phyloP scores from a whole-genome alignment of 2,329 filamentous ascomycete species.

The Canariomyces notabilis region DNA sequence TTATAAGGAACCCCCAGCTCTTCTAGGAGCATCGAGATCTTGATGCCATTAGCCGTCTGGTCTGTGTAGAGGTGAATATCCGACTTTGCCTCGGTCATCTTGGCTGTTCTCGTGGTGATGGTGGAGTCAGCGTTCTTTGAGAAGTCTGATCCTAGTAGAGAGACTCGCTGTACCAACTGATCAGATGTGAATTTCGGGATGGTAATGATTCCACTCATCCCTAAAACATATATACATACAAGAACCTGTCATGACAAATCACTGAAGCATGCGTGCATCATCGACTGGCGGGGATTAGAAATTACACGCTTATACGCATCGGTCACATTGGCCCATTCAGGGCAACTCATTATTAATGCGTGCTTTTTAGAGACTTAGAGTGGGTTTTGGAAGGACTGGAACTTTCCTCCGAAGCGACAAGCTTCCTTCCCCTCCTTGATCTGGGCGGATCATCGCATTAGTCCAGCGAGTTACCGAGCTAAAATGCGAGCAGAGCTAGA shows the following conservation, averaged over 20 bases:
- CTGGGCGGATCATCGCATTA: no score
- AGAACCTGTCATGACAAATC: not conserved
- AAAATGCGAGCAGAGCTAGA: no score
- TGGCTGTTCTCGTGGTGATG: constrained; percentile 19
- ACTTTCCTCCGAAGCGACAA: no score
- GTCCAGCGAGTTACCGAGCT: no score
- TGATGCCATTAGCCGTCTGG: constrained; percentile 85
- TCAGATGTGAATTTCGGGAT: not conserved
- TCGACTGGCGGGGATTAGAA: constrained; percentile 13
- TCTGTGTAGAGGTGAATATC: constrained; percentile 78
- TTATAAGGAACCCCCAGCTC: constrained; percentile 82
- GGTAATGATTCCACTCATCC: not conserved
- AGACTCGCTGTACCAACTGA: constrained; percentile 5
- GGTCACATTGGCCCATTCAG: no score
- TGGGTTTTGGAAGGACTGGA: constrained; percentile 5
- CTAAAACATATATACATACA: not conserved
- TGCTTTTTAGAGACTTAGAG: no score
- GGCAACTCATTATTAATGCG: no score
- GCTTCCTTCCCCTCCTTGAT: no score
- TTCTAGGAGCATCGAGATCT: constrained; percentile 80
- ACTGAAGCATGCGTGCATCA: constrained; percentile 2
- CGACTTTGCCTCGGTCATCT: constrained; percentile 42
- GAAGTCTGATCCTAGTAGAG: constrained; percentile 12
- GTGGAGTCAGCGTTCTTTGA: not conserved
- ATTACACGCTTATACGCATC: constrained; percentile 1